Base-by-base conservation (phyloP, 495 filamentous ascomycete genomes). In the Neurospora discreta region DNA sequence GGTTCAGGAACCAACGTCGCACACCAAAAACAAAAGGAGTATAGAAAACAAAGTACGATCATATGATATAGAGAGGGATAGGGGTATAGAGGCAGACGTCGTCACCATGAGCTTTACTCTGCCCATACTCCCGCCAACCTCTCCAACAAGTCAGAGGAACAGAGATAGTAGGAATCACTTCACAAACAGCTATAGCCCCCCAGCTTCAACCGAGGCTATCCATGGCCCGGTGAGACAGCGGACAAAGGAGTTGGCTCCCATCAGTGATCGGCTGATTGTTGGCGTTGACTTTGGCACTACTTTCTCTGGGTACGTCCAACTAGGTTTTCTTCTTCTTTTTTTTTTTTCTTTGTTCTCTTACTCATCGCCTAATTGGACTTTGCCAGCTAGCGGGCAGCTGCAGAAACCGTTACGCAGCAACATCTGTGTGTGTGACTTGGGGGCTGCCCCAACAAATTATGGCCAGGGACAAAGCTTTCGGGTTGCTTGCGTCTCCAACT, bases 261-360 rank as follows among this genome's bases (percentile, higher is more conserved):
- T 83, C 67, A 85, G 81, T 73, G 86, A 88, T 73, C 83, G 87
- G 30, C 81, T 91, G 18, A 88, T 91, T 71, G 87, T 91, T 65
- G 89, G 89, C 46, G 83, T 90, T 8, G 89, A 91, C 78, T 91
- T 90, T 79, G 89, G 89, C 9, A 90, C 89, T n/a, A 91, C 89
- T 26, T 90, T 90, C 76, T 90, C 88, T 11, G 88, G 89, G 89
- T 89, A 77, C 83, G 85, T 81, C 10, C 16, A 68, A 58, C 69
- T 68, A 36, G 69, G 65, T 69, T 44, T 26, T 33, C 15, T n/a
- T n/a, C n/a, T n/a, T 36, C 6, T 3, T 36, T 36, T 36, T 36
- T 36, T 33, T 33, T 33, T 69, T 39, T 8, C 5, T 5, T 2
- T 39, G 11, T 20, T 70, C 43, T 70, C 65, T 33, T 8, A 20